Percentiles rank a stretch among this genome's conserved stretches.
phyloP scores from a whole-genome alignment of 2,329 filamentous ascomycete species.

The Lachnellula occidentalis region DNA sequence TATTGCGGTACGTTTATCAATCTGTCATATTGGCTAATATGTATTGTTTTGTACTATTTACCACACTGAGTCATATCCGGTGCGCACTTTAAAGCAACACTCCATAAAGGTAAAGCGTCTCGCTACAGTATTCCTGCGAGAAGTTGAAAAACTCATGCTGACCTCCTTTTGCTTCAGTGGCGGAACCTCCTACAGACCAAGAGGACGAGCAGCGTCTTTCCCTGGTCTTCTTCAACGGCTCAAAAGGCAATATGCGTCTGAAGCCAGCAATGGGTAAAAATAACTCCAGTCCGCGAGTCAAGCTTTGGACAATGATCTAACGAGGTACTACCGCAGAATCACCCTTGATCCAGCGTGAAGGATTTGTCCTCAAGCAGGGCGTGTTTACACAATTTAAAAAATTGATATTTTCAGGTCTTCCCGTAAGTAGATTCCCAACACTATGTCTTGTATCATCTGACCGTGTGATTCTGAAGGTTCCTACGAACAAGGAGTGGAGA shows the following conservation, averaged over 20 bases:
- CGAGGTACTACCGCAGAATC: slow-evolving; percentile 23
- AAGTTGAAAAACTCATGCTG: neutral
- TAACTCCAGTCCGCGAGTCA: too few species aligned
- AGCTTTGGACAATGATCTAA: neutral
- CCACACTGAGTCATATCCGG: slow-evolving; percentile 36
- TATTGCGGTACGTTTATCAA: too few species aligned
- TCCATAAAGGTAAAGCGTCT: slow-evolving; percentile 29
- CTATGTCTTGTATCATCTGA: neutral
- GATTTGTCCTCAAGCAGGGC: slow-evolving; percentile 39
- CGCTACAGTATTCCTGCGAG: neutral
- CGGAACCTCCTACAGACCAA: slow-evolving; percentile 38
- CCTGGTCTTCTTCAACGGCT: slow-evolving; percentile 41
- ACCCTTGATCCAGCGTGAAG: slow-evolving; percentile 37
- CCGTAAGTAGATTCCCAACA: slow-evolving; percentile 12
- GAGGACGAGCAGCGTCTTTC: slow-evolving; percentile 36
- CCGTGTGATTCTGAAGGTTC: neutral
- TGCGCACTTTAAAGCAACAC: slow-evolving; percentile 42
- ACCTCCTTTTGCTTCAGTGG: slow-evolving; percentile 25
- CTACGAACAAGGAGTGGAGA: slow-evolving; percentile 36
- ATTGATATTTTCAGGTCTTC: slow-evolving; percentile 35
- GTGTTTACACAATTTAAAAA: slow-evolving; percentile 42
- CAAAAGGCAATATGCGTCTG: slow-evolving; percentile 40
- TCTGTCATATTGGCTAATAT: too few species aligned
- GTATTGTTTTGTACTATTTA: too few species aligned
- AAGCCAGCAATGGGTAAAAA: slow-evolving; percentile 30